These are phyloP conservation scores for Xylaria castorea DNA, from an alignment of 495 filamentous ascomycete genomes.

Conservation along the genomic window DNA sequence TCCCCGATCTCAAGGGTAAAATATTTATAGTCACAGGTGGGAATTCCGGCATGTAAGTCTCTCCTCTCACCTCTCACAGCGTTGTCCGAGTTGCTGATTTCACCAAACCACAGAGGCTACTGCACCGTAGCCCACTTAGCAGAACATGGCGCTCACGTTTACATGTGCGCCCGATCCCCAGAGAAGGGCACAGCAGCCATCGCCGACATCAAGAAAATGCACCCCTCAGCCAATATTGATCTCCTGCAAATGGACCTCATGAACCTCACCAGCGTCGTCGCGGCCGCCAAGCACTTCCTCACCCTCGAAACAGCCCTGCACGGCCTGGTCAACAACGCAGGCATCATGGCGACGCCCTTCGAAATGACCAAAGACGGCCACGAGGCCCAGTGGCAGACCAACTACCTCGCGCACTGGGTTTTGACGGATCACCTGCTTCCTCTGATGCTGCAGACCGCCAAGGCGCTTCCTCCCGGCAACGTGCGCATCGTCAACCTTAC, in stretches of 20 bases:
- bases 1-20: constrained; percentile 38
- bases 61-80: constrained; percentile 15
- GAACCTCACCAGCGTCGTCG: constrained; percentile 42
- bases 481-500: constrained; percentile 52
- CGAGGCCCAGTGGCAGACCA: constrained; percentile 57
- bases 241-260: constrained; percentile 54
- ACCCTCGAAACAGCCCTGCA: constrained; percentile 38
- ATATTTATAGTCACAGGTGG: constrained; percentile 42
- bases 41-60: constrained; percentile 49
- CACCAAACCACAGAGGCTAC: constrained; percentile 41
- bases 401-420: constrained; percentile 55
- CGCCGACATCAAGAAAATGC: constrained; percentile 42
- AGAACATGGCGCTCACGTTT: constrained; percentile 50
- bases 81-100: constrained; percentile 29
- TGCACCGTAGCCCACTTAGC: constrained; percentile 48
- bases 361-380: constrained; percentile 54
- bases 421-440: constrained; percentile 50
- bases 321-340: constrained; percentile 44
- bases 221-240: constrained; percentile 45
- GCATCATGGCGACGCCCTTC: constrained; percentile 52
- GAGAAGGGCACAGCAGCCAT: constrained; percentile 48
- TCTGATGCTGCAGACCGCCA: constrained; percentile 39
- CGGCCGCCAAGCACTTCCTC: constrained; percentile 29
- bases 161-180: constrained; percentile 47
- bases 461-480: constrained; percentile 32